A percentile compares a stretch with the other conserved stretches of the same genome.
phyloP scores from a whole-genome alignment of 805 yeast genomes.

The Kuraishia hungarica region DNA sequence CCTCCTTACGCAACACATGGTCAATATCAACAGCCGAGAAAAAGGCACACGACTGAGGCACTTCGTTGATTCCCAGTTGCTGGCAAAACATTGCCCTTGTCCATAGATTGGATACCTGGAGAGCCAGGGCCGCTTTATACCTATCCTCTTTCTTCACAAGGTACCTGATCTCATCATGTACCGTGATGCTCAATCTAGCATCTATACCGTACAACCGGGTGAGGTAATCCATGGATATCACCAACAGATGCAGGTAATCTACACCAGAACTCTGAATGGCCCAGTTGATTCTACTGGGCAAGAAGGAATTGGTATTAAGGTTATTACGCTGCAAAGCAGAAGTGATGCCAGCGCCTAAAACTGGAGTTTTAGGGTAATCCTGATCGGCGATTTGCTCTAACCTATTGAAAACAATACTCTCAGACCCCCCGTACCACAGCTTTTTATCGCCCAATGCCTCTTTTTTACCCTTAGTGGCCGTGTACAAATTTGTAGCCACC shows the following conservation, averaged over 20 bases:
- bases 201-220: slow-evolving; percentile 52
- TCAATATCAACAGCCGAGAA: slow-evolving; percentile 93
- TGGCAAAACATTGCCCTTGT: slow-evolving; percentile 93
- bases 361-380: slow-evolving; percentile 79
- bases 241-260: slow-evolving; percentile 80
- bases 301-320: slow-evolving; percentile 53
- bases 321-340: slow-evolving; percentile 64
- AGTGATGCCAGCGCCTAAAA: slow-evolving; percentile 88
- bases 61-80: slow-evolving; percentile 77
- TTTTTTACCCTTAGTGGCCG: slow-evolving; percentile 72
- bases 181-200: slow-evolving; percentile 78
- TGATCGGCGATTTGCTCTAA: slow-evolving; percentile 82
- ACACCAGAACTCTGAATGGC: slow-evolving; percentile 98
- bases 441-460: slow-evolving; percentile 15
- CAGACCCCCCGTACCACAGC: slow-evolving; percentile 85
- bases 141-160: slow-evolving; percentile 65
- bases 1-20: slow-evolving; percentile 82
- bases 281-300: slow-evolving; percentile 95
- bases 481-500: slow-evolving; percentile 62
- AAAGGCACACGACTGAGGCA: slow-evolving; percentile 94
- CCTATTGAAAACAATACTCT: slow-evolving; percentile 83
- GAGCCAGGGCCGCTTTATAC: slow-evolving; percentile 69
- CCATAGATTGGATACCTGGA: slow-evolving; percentile 91
- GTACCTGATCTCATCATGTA: slow-evolving; percentile 91
- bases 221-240: slow-evolving; percentile 83